A percentile compares a stretch with the other conserved stretches of the same genome.
phyloP scores from a whole-genome alignment of 805 yeast species.

The Yamadazyma scolyti region DNA sequence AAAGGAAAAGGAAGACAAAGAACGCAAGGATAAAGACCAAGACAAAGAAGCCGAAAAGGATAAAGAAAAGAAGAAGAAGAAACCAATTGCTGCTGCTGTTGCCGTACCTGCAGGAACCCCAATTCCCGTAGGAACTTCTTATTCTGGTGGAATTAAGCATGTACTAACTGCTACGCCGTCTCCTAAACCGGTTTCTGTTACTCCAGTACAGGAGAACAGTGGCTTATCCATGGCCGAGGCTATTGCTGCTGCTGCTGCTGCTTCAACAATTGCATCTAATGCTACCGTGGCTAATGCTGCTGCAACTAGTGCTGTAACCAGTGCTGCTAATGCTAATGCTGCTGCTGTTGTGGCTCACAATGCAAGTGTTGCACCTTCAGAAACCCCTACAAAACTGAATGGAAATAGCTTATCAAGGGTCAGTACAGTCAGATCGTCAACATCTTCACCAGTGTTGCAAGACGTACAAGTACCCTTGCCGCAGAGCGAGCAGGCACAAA shows the following conservation, averaged over 20 bases:
- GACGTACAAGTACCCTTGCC: conserved; percentile 5
- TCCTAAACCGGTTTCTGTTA: conserved; percentile 1
- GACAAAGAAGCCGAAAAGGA: conserved; percentile 12
- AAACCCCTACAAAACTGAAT: conserved; percentile 17
- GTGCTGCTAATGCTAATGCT: conserved; percentile 4
- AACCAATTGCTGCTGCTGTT: conserved; percentile 5
- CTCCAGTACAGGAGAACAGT: conserved; percentile 7
- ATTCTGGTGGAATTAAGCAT: conserved; percentile 10
- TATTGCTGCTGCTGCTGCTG: conserved; percentile 8
- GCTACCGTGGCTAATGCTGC: conserved; percentile 13
- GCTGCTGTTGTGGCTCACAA: conserved; percentile 3
- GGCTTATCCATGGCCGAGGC: conserved; percentile 13
- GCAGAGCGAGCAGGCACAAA: conserved; percentile 7
- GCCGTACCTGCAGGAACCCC: conserved; percentile 6
- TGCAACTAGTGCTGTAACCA: conserved; percentile 7
- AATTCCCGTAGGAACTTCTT: conserved; percentile 5
- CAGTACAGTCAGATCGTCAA: conserved; percentile 16
- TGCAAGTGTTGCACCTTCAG: conserved; percentile 1
- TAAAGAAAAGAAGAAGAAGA: conserved; percentile 5
- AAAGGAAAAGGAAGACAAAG: conserved; percentile 3
- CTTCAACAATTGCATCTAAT: conserved; percentile 20
- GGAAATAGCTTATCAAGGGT: conserved; percentile 3
- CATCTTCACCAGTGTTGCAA: conserved; percentile 21
- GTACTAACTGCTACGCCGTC: conserved; percentile 3
- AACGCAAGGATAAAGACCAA: conserved; percentile 5